A percentile compares a stretch with the other conserved stretches of the same genome.
phyloP scores from a whole-genome alignment of 345 rosid species.

The Corchorus olitorius region DNA sequence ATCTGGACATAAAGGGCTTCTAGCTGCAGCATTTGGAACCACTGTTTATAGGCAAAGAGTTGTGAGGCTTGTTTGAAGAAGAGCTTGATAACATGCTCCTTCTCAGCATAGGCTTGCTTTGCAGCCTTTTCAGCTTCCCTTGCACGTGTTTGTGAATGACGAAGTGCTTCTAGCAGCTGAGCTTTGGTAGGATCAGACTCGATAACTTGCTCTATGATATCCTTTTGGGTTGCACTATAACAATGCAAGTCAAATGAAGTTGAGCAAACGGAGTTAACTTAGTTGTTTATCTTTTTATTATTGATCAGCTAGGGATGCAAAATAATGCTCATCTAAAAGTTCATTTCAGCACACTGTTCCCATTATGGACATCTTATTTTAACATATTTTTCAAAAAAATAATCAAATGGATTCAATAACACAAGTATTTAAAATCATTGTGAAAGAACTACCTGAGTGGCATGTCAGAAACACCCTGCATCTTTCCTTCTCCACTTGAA shows the following conservation, averaged over 20 bases:
- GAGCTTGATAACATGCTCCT: conserved; percentile 75
- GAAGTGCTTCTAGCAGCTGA: conserved; percentile 79
- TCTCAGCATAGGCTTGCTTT: conserved; percentile 75
- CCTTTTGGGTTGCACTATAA: conserved; percentile 26
- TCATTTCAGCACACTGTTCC: neutral
- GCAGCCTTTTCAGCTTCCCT: conserved; percentile 96
- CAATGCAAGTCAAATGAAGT: conserved; percentile 15
- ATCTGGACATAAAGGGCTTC: conserved; percentile 66
- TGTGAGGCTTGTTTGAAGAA: conserved; percentile 92
- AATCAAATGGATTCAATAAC: neutral
- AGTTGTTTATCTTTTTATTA: neutral
- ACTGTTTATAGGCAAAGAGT: conserved; percentile 91
- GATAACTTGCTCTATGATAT: conserved; percentile 32
- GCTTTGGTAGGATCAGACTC: conserved; percentile 64
- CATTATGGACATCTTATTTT: neutral
- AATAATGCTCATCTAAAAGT: neutral
- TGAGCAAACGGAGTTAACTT: conserved; percentile 8
- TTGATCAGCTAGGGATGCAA: neutral
- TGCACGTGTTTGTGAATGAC: conserved; percentile 96
- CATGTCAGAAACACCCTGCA: conserved; percentile 33
- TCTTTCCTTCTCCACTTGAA: conserved; percentile 32
- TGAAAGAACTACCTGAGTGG: conserved; percentile 43
- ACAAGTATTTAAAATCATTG: neutral
- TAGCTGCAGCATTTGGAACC: conserved; percentile 85
- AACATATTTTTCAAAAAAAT: neutral